Percentiles rank a stretch among this genome's conserved stretches.
phyloP scores from a whole-genome alignment of 352 stramenopile species.

The Peronospora destructor region DNA sequence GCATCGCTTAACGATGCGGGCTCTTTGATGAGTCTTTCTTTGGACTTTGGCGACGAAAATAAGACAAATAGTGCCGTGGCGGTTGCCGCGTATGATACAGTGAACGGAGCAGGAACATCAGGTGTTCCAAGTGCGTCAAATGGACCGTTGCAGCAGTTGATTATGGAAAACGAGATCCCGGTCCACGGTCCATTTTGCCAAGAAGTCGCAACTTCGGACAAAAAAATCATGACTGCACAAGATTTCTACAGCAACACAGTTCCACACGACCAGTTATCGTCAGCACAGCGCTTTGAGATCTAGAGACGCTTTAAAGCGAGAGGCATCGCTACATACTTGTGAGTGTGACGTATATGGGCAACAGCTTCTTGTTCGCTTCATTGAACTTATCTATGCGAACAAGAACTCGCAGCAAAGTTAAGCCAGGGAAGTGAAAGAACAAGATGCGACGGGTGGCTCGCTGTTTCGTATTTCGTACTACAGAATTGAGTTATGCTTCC shows the following conservation, averaged over 20 bases:
- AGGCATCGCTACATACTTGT: conserved; percentile 2
- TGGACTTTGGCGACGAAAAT: conserved; percentile 21
- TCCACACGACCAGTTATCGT: conserved; percentile 36
- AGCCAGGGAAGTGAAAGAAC: background rate
- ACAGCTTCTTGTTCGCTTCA: conserved; percentile 9
- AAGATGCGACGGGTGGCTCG: no score
- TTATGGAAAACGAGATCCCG: conserved; percentile 32
- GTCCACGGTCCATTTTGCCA: conserved; percentile 18
- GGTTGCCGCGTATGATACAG: conserved; percentile 14
- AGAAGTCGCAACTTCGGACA: conserved; percentile 8
- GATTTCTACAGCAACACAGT: conserved; percentile 49
- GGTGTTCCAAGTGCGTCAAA: conserved; percentile 9
- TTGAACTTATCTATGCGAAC: conserved; percentile 28
- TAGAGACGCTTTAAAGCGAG: conserved; percentile 22
- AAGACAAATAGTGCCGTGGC: conserved; percentile 18
- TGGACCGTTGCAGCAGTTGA: conserved; percentile 33
- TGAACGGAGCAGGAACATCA: conserved; percentile 15
- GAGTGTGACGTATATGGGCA: background rate
- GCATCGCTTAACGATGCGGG: conserved; percentile 33
- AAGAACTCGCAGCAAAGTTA: conserved; percentile 17
- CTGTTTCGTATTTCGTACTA: no score
- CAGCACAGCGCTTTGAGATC: conserved; percentile 50
- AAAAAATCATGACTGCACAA: conserved; percentile 43
- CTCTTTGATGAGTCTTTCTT: conserved; percentile 27
- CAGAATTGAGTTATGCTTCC: no score